phyloP scores from a whole-genome alignment of 2,329 filamentous ascomycete genomes.

The Anthostomella pinea region DNA sequence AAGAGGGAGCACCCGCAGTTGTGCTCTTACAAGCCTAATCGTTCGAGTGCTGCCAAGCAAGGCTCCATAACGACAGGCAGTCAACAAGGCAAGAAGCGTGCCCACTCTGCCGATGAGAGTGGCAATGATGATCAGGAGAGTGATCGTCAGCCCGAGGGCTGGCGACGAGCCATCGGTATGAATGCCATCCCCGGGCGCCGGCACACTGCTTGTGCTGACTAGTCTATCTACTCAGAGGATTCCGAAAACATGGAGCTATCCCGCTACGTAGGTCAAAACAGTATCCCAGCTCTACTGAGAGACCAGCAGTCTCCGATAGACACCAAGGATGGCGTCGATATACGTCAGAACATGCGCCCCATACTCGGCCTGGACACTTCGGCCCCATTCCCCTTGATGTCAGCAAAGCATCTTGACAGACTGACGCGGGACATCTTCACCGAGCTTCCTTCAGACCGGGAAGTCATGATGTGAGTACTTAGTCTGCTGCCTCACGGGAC shows the following conservation, averaged over 20 bases:
- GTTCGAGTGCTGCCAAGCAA: conserved; percentile 37
- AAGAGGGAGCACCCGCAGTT: conserved; percentile 63
- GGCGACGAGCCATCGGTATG: conserved; percentile 33
- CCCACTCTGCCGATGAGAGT: conserved; percentile 42
- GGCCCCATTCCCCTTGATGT: conserved; percentile 66
- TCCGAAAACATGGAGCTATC: conserved; percentile 53
- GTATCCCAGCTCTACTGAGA: conserved; percentile 62
- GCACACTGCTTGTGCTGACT: conserved; percentile 5
- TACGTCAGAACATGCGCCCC: conserved; percentile 63
- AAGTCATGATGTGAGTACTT: conserved; percentile 61
- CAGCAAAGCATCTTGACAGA: conserved; percentile 56
- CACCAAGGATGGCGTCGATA: conserved; percentile 52
- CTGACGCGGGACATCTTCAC: conserved; percentile 59
- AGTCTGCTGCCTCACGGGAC: background rate
- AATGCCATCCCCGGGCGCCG: background rate
- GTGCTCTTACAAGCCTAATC: conserved; percentile 66
- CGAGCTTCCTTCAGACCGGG: conserved; percentile 61
- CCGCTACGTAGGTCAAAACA: conserved; percentile 65
- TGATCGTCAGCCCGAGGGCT: conserved; percentile 33
- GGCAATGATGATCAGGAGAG: conserved; percentile 36
- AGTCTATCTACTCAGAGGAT: conserved; percentile 39
- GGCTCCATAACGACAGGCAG: conserved; percentile 29
- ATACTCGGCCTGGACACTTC: conserved; percentile 65
- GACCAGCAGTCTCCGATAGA: conserved; percentile 57
- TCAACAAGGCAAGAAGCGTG: conserved; percentile 38